Conservation (phyloP, 768 basidiomycete genomes). For the Mycena maculata region DNA sequence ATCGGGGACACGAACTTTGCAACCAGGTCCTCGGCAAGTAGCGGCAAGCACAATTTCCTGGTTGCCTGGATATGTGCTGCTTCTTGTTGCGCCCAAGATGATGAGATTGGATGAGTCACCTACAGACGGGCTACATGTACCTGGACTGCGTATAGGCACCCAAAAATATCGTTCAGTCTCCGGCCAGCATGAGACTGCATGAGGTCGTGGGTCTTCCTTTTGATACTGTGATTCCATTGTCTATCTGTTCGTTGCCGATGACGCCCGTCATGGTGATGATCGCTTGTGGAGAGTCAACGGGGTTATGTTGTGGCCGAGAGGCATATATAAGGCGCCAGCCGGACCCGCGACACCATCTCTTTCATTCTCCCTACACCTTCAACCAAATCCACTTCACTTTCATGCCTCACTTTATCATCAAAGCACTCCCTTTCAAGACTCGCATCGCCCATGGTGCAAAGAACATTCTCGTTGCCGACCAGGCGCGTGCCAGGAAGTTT, state of each 20-base stretch:
- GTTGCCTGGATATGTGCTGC: conserved; percentile 1
- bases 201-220: neutral
- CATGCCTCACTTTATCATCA: conserved; percentile 53
- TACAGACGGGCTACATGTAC: neutral
- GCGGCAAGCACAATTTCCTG: neutral
- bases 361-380: neutral
- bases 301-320: neutral
- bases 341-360: neutral
- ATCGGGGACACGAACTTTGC: too few species aligned
- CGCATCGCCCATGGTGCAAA: conserved; percentile 57
- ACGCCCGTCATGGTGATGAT: neutral
- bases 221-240: neutral
- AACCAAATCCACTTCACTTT: conserved; percentile 1
- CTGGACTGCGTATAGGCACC: neutral
- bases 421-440: conserved; percentile 58
- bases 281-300: conserved; percentile 3
- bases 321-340: neutral
- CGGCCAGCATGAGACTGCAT: too few species aligned
- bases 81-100: neutral
- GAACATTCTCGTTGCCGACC: conserved; percentile 64
- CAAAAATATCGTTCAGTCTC: conserved; percentile 6
- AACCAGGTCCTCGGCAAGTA: too few species aligned
- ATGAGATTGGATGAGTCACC: neutral
- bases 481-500: conserved; percentile 65
- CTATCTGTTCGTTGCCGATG: neutral